These are phyloP conservation scores for Glycine tomentella DNA, from an alignment of 306 rosid genomes.

Conservation along the genomic window DNA sequence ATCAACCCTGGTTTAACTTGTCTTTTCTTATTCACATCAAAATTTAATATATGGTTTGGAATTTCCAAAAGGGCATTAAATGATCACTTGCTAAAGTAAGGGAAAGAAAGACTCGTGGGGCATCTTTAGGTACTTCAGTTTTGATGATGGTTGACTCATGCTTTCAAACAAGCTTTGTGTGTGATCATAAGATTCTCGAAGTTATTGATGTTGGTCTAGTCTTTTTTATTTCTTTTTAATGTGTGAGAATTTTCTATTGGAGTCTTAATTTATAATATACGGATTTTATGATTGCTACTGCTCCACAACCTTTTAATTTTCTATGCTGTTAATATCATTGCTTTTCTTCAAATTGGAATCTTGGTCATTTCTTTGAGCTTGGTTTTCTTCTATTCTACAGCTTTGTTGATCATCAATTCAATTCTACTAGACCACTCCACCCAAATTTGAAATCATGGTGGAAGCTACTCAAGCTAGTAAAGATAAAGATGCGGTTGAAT, in stretches of 20 bases:
- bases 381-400: slow-evolving; percentile 53
- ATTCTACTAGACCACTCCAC: slow-evolving; percentile 1
- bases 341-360: slow-evolving; percentile 28
- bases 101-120: slow-evolving; percentile 56
- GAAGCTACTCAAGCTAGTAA: slow-evolving; percentile 49
- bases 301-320: slow-evolving; percentile 61
- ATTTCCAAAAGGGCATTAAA: slow-evolving; percentile 55
- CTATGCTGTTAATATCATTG: slow-evolving; percentile 45
- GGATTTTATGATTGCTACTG: slow-evolving; percentile 66
- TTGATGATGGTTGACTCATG: slow-evolving; percentile 56
- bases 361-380: slow-evolving; percentile 52
- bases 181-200: slow-evolving; percentile 76
- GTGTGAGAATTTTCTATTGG: slow-evolving; percentile 43
- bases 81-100: slow-evolving; percentile 54
- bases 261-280: slow-evolving; percentile 57
- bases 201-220: slow-evolving; percentile 59
- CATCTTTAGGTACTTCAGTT: slow-evolving; percentile 60
- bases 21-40: slow-evolving; percentile 16
- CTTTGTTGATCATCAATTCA: too few relatives aligned
- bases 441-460: slow-evolving; percentile 65
- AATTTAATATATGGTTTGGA: slow-evolving; percentile 39
- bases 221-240: slow-evolving; percentile 30
- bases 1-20: slow-evolving; percentile 30
- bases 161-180: slow-evolving; percentile 60
- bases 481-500: slow-evolving; percentile 18